Evolutionary conservation across 495 filamentous ascomycete genomes (phyloP), one percentile per base, ranked within the genome.

Genomic region (Bacidia gigantensis): DNA sequence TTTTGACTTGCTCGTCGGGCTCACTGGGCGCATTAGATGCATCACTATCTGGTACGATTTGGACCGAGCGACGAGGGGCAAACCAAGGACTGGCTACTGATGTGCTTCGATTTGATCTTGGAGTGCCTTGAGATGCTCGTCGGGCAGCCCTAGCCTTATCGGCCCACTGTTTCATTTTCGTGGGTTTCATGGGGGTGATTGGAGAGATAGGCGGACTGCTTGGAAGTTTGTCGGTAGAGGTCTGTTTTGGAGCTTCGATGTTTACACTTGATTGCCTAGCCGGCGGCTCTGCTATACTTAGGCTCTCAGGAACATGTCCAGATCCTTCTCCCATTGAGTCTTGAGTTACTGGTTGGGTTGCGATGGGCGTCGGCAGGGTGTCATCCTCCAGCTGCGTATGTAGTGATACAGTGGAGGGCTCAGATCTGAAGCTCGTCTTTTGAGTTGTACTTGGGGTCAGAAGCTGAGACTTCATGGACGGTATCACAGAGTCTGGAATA

Each of bases 31-130:
- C 55, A 18, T 48, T 58, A 39, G 50, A 48, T 1, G 25, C 50
- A 26, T 52, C 51, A 12, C 57, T 62, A 35, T 57, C 50, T 39
- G 38, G 57, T 26, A 56, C 50, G 20, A 56, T 22, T 11, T 58
- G 54, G 26, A 54, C 57, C 3, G 46, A 50, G 29, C 47, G 53
- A 26, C 39, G 55, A 0, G 57, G 57, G 21, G 54, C 55, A 22
- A 62, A 62, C 54, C 55, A 62, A 21, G 55, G 52, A 52, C 56
- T 60, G 0, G 52, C 25, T 22, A 38, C 26, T 50, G 49, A 29
- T 40, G 24, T 52, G 1, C 41, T 56, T 35, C 39, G 26, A 0
- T 46, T 47, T 11, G 45, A 12, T 49, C 29, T 26, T 21, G 14
- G 49, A 38, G 47, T 51, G 42, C 11, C 22, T 29, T 40, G 29